Percentiles rank a stretch among this genome's conserved stretches.
These are phyloP conservation scores for Metrosideros polymorpha DNA, from an alignment of 441 rosid species.

Conservation along the genomic window DNA sequence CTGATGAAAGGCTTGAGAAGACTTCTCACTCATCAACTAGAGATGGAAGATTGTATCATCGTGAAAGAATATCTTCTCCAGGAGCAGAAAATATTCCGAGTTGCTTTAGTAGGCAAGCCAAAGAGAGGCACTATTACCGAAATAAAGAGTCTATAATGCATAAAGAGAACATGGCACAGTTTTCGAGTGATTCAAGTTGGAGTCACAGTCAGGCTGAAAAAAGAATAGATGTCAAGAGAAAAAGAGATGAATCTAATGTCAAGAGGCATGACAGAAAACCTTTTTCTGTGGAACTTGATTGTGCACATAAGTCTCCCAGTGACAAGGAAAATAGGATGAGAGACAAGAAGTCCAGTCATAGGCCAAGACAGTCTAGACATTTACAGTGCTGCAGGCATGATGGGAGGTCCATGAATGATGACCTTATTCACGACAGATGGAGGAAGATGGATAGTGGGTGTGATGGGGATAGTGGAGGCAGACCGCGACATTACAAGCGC, in stretches of 20 bases:
- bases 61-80: constrained; percentile 23
- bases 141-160: constrained; percentile 13
- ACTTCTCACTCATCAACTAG: constrained; percentile 3
- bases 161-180: constrained; percentile 7
- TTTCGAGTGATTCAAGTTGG: constrained; percentile 21
- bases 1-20: constrained; percentile 9
- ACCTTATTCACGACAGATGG: constrained; percentile 29
- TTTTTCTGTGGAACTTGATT: constrained; percentile 6
- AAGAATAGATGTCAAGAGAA: constrained; percentile 16
- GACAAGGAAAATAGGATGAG: constrained; percentile 2
- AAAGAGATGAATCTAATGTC: constrained; percentile 6
- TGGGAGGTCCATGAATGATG: constrained; percentile 5
- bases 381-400: not conserved
- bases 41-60: constrained; percentile 4
- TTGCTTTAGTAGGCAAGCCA: constrained; percentile 15
- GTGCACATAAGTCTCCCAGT: constrained; percentile 3
- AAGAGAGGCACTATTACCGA: constrained; percentile 15
- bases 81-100: constrained; percentile 28
- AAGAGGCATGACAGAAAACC: constrained; percentile 13
- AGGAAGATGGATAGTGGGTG: constrained; percentile 31
- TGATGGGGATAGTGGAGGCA: constrained; percentile 15
- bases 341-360: constrained; percentile 11
- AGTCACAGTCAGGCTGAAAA: constrained; percentile 10
- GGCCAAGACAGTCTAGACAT: constrained; percentile 13
- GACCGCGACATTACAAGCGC: constrained; percentile 1